Evolutionary conservation across 2,329 filamentous ascomycete species (phyloP).

Genomic region (Ustilaginoidea virens): DNA sequence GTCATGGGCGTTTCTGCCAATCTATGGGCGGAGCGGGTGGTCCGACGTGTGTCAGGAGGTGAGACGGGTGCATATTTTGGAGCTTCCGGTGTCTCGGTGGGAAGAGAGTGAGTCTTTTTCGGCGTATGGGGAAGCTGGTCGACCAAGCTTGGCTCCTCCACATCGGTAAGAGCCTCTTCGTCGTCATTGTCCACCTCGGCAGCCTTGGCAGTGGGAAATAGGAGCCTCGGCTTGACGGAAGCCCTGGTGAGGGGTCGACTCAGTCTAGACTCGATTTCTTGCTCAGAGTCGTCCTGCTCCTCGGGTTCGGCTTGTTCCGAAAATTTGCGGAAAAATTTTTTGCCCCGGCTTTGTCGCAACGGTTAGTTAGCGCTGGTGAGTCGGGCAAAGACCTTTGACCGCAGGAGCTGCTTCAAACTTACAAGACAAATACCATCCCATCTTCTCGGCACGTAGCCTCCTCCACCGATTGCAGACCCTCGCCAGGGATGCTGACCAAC

Average conservation of each 20-base stretch:
- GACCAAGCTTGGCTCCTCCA: constrained; percentile 30
- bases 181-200: constrained; percentile 34
- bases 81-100: constrained; percentile 33
- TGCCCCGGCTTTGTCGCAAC: constrained; percentile 77
- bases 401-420: too few species aligned
- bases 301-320: constrained; percentile 21
- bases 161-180: constrained; percentile 44
- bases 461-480: constrained; percentile 43
- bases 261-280: constrained; percentile 19
- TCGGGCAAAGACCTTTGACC: too few species aligned
- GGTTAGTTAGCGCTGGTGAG: too few species aligned
- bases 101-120: constrained; percentile 15
- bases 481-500: constrained; percentile 37
- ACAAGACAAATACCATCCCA: constrained; percentile 66
- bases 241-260: constrained; percentile 44
- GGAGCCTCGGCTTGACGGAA: constrained; percentile 54
- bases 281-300: constrained; percentile 16
- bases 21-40: constrained; percentile 41
- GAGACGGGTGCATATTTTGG: constrained; percentile 42
- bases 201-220: constrained; percentile 44
- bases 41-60: constrained; percentile 45
- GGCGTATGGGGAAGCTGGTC: constrained; percentile 20
- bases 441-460: constrained; percentile 50
- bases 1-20: constrained; percentile 28
- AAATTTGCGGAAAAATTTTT: constrained; percentile 62